Base-by-base conservation (phyloP, 768 basidiomycete species). In the Chalciporus piperatus region DNA sequence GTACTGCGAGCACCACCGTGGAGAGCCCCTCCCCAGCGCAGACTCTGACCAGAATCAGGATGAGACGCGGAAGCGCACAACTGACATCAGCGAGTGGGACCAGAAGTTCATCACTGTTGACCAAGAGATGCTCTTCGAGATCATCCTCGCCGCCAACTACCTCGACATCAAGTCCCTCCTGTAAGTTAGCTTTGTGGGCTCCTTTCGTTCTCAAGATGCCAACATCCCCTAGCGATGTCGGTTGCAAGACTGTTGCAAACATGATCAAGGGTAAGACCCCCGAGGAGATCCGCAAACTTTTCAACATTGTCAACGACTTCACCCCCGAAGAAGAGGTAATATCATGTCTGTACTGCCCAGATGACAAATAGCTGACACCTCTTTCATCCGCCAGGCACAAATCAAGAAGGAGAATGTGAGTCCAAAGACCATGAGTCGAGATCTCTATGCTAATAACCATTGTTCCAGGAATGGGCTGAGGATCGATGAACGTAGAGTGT, bases 211-310 rank as follows among this genome's bases (percentile, higher is more conserved):
- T 41, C 20, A 20, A 14, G n/a, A 42, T 28, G 43, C 53, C 41
- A 32, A 54, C 46, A 25, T 27, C 19, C n/a, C 25, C 33, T 59
- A 96, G 93, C 59, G 95, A 97, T 65, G 92, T 97, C 52, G 95
- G 95, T 1, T 97, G 95, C 83, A 96, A 97, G 79, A 97, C 93
- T 4, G 95, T 97, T 5, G 97, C 97, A 13, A 98, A 98, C 80
- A 99, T 98, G 97, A 98, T 99, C 82, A 98, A 99, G 77, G 97
- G 97, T 30, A 99, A 99, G 82, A 96, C 95, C 4, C 97, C 97
- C 20, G 97, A 98, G 71, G 97, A 98, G 75, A 98, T 99, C 60
- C 87, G 96, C 52, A 98, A 98, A 66, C 82, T 98, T 48, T 98
- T 94, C 78, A 96, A 97, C 81, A 94, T 95, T 58, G 89, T 92